These are phyloP conservation scores for Gymnopilus dilepis DNA, from an alignment of 768 basidiomycete genomes.

Conservation along the genomic window DNA sequence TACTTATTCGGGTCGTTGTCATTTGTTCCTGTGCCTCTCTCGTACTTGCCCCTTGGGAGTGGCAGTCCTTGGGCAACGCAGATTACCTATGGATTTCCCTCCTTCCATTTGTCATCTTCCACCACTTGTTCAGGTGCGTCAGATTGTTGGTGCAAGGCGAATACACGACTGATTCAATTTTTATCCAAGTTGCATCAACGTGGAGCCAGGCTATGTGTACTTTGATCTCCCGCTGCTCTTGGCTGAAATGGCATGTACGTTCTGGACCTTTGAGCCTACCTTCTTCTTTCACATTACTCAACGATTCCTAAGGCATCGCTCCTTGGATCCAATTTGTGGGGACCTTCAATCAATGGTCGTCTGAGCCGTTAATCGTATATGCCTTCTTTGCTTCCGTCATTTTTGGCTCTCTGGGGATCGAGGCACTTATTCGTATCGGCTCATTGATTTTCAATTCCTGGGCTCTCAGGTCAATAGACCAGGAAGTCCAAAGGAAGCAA, in stretches of 20 bases:
- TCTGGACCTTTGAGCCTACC: not conserved
- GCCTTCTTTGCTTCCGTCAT: not conserved
- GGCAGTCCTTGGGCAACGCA: not conserved
- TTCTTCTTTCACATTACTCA: not conserved
- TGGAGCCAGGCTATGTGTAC: not conserved
- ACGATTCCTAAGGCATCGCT: not conserved
- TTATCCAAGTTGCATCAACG: not conserved
- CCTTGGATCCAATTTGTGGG: not conserved
- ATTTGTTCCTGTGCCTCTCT: not conserved
- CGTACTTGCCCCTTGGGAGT: not conserved
- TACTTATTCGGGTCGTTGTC: not conserved
- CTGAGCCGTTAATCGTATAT: not conserved
- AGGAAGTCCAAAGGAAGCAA: not conserved
- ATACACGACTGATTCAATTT: not conserved
- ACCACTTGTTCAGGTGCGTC: not conserved
- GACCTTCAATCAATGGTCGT: not conserved
- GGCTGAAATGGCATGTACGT: not conserved
- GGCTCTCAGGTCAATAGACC: not conserved
- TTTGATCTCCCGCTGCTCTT: not conserved
- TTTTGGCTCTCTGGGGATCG: not conserved
- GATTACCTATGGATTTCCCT: not conserved
- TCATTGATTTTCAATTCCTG: not conserved
- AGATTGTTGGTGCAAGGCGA: not conserved
- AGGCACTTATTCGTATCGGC: not conserved
- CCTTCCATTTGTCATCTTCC: not conserved